phyloP scores from a whole-genome alignment of 768 basidiomycete genomes.

The Hygrocybe punicea region DNA sequence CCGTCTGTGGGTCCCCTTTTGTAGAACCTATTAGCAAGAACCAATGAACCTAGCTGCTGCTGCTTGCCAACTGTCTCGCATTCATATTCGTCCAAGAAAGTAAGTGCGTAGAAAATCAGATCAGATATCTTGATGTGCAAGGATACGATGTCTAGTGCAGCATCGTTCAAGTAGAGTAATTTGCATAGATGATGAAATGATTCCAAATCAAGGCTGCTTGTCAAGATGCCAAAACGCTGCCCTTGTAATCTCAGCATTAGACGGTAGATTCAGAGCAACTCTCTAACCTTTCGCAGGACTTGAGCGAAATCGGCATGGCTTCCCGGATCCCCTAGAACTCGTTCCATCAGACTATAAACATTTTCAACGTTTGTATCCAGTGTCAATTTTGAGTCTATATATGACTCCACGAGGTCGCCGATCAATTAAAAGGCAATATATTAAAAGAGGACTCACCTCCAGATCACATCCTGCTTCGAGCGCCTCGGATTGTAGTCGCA shows the following conservation, averaged over 20 bases:
- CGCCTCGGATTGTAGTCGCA: constrained; percentile 55
- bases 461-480: constrained; percentile 58
- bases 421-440: constrained; percentile 5
- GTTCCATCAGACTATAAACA: constrained; percentile 37
- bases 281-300: constrained; percentile 53
- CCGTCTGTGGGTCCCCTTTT: constrained; percentile 79
- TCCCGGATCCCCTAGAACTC: constrained; percentile 53
- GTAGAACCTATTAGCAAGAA: constrained; percentile 2
- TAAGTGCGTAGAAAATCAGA: constrained; percentile 59
- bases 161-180: constrained; percentile 55
- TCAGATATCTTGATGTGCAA: constrained; percentile 64
- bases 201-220: constrained; percentile 59
- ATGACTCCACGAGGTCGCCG: constrained; percentile 37
- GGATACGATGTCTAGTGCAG: constrained; percentile 63
- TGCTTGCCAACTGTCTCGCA: constrained; percentile 74
- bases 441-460: constrained; percentile 40
- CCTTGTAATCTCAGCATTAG: constrained; percentile 5
- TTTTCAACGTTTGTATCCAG: constrained; percentile 46
- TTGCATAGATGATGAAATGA: constrained; percentile 67
- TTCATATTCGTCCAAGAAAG: constrained; percentile 67
- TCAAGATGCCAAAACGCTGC: constrained; percentile 58
- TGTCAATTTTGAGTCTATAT: constrained; percentile 56
- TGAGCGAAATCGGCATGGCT: constrained; percentile 58
- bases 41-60: neutral
- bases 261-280: neutral